Evolutionary conservation across 495 filamentous ascomycete species (phyloP).

Genomic region (Neurospora sp.): DNA sequence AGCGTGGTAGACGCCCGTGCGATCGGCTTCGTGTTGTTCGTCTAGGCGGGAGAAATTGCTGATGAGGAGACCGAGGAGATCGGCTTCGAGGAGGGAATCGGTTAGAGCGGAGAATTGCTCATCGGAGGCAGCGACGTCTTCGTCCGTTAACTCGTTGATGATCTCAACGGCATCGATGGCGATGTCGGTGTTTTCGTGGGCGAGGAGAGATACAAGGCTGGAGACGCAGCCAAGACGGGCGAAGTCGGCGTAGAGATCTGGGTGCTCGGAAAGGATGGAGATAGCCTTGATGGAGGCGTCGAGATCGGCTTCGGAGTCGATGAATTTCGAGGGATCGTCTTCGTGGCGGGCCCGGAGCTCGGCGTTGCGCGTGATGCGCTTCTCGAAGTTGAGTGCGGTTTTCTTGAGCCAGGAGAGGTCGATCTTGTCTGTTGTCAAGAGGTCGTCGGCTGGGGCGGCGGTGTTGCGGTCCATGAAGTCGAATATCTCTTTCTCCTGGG

Average conservation of each 20-base stretch:
- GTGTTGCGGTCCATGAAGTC: constrained; percentile 71
- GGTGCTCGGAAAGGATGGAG: constrained; percentile 78
- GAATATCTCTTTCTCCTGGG: constrained; percentile 72
- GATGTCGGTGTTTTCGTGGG: constrained; percentile 96
- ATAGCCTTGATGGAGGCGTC: constrained; percentile 84
- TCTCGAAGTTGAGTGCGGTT: constrained; percentile 78
- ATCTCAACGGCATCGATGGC: constrained; percentile 88
- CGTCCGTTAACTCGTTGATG: constrained; percentile 84
- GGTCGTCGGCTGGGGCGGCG: constrained; percentile 17
- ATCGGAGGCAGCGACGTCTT: constrained; percentile 78
- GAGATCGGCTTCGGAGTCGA: constrained; percentile 69
- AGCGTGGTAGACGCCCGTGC: constrained; percentile 76
- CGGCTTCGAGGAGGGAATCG: constrained; percentile 70
- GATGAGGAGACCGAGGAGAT: constrained; percentile 71
- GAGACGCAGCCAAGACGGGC: constrained; percentile 64
- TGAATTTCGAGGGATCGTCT: constrained; percentile 70
- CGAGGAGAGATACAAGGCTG: constrained; percentile 67
- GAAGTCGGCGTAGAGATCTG: constrained; percentile 78
- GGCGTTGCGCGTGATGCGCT: constrained; percentile 84
- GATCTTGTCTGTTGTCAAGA: constrained; percentile 57
- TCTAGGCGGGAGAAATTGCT: constrained; percentile 77
- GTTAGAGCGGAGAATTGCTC: constrained; percentile 77
- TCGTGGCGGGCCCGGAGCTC: constrained; percentile 85
- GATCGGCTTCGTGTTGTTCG: constrained; percentile 67
- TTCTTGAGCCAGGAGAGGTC: constrained; percentile 75